Conservation (phyloP, 2,329 filamentous ascomycete species). For the Ophiostoma piceae region DNA sequence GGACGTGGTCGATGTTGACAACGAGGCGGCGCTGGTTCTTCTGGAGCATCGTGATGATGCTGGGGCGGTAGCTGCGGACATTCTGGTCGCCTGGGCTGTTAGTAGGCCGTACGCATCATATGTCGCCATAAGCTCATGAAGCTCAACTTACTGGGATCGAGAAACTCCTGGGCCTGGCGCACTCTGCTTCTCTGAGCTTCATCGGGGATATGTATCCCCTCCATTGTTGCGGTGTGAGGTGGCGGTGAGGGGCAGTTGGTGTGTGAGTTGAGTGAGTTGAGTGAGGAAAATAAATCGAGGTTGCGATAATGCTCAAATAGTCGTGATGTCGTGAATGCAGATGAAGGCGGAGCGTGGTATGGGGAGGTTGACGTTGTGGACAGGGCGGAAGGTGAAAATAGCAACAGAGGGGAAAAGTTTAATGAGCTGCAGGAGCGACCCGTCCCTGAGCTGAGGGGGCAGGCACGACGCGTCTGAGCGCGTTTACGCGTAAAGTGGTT, state of each 20-base stretch:
- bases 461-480: slow-evolving; percentile 24
- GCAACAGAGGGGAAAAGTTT: background rate
- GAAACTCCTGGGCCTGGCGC: slow-evolving; percentile 82
- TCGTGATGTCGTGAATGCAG: background rate
- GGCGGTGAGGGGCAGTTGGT: slow-evolving; percentile 1
- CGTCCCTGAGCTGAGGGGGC: slow-evolving; percentile 17
- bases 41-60: slow-evolving; percentile 74
- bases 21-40: slow-evolving; percentile 59
- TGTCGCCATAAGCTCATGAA: slow-evolving; percentile 5
- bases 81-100: slow-evolving; percentile 45
- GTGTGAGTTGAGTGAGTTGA: background rate
- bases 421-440: slow-evolving; percentile 7
- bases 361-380: background rate
- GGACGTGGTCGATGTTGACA: slow-evolving; percentile 84
- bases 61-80: slow-evolving; percentile 73
- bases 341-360: background rate
- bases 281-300: background rate
- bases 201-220: slow-evolving; percentile 70
- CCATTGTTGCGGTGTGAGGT: slow-evolving; percentile 47
- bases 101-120: slow-evolving; percentile 29
- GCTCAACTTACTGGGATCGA: slow-evolving; percentile 69
- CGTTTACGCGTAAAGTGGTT: slow-evolving; percentile 28
- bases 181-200: slow-evolving; percentile 79
- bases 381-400: slow-evolving; percentile 12
- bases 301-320: background rate